These are phyloP conservation scores for Hypoxylon sp. DNA, from an alignment of 2,329 filamentous ascomycete genomes.

Conservation along the genomic window DNA sequence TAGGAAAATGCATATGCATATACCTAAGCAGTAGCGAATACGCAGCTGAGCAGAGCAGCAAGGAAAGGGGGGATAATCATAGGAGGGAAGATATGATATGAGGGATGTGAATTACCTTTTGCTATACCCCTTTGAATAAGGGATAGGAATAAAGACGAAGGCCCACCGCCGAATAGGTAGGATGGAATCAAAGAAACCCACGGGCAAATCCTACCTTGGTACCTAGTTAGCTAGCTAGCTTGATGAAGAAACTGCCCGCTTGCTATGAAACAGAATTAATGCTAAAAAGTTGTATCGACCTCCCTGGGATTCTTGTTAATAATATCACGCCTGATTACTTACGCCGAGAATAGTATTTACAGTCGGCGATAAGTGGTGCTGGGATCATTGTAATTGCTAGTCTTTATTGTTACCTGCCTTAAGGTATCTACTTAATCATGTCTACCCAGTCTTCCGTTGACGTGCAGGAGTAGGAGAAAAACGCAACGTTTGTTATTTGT, in stretches of 20 bases:
- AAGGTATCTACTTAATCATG: background rate
- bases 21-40: background rate
- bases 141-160: conserved; percentile 9
- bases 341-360: background rate
- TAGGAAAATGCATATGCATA: background rate
- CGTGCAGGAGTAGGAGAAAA: background rate
- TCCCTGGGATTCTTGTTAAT: background rate
- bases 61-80: background rate
- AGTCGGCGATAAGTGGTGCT: background rate
- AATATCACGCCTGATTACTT: too few relatives aligned
- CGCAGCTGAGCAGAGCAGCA: background rate
- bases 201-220: background rate
- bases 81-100: background rate
- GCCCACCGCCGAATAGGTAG: conserved; percentile 13
- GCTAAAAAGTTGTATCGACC: background rate
- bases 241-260: conserved; percentile 4
- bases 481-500: background rate
- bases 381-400: background rate
- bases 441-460: background rate
- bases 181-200: conserved; percentile 2
- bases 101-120: conserved; percentile 1
- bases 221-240: conserved; percentile 3
- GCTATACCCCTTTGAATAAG: conserved; percentile 5
- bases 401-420: background rate
- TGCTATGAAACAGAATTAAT: background rate